Evolutionary conservation across 805 yeast genomes (phyloP).

Genomic region (Lachancea kluyveri): DNA sequence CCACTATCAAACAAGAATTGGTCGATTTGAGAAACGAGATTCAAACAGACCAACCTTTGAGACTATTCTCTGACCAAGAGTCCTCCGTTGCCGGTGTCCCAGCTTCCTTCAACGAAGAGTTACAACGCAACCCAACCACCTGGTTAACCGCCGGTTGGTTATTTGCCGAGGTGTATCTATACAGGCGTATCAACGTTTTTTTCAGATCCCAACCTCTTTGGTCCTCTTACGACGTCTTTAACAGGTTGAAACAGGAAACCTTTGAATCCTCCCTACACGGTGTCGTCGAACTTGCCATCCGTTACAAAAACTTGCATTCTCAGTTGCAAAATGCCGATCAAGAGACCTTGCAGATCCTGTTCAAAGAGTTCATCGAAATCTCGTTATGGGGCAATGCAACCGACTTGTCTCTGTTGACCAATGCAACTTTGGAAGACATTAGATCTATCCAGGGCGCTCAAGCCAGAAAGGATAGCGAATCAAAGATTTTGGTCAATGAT

Average conservation of each 20-base stretch:
- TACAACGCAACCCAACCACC: constrained; percentile 32
- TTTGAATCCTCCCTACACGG: constrained; percentile 72
- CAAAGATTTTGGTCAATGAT: constrained; percentile 74
- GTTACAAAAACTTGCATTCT: constrained; percentile 42
- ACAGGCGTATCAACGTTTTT: constrained; percentile 51
- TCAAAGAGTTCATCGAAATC: constrained; percentile 78
- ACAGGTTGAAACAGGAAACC: constrained; percentile 61
- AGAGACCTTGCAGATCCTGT: constrained; percentile 48
- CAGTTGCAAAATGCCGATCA: constrained; percentile 29
- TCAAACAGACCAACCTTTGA: constrained; percentile 35
- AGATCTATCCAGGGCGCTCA: constrained; percentile 88
- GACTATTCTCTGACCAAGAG: constrained; percentile 39
- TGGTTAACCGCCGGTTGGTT: constrained; percentile 94
- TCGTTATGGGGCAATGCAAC: constrained; percentile 99
- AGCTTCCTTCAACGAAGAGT: constrained; percentile 53
- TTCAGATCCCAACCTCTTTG: constrained; percentile 36
- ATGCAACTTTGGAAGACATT: constrained; percentile 84
- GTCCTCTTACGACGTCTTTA: constrained; percentile 65
- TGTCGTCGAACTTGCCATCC: constrained; percentile 70
- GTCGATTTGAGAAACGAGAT: constrained; percentile 40
- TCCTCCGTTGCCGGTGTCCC: constrained; percentile 37
- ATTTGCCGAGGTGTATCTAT: constrained; percentile 76
- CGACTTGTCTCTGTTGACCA: constrained; percentile 83
- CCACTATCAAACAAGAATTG: constrained; percentile 37
- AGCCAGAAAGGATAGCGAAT: constrained; percentile 74